These are phyloP conservation scores for Tulasnella sp. DNA, from an alignment of 768 basidiomycete species.

Conservation along the genomic window DNA sequence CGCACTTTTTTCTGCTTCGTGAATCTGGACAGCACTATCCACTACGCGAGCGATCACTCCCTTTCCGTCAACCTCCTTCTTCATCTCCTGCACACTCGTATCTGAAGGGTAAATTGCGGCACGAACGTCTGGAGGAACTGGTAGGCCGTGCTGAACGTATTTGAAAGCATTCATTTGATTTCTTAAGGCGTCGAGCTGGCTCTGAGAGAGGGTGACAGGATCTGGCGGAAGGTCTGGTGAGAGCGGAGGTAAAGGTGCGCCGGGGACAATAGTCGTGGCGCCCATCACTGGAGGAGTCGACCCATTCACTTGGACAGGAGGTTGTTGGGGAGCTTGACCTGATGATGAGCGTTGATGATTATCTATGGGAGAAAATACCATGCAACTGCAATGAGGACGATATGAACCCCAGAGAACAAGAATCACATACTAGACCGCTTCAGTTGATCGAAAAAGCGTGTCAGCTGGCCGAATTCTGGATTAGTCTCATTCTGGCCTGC, in stretches of 20 bases:
- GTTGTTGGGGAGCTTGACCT: slow-evolving; percentile 4
- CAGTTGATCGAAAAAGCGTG: slow-evolving; percentile 3
- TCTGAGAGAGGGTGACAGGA: slow-evolving; percentile 57
- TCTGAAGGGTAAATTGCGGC: slow-evolving; percentile 58
- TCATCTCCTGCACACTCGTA: slow-evolving; percentile 40
- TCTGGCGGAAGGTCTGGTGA: slow-evolving; percentile 49
- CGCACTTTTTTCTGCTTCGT: slow-evolving; percentile 36
- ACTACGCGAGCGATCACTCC: slow-evolving; percentile 42
- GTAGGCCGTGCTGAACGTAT: slow-evolving; percentile 49
- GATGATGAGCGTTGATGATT: background rate
- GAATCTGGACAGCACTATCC: slow-evolving; percentile 63
- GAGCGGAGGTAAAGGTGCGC: slow-evolving; percentile 13
- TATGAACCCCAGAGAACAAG: background rate
- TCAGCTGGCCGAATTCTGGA: slow-evolving; percentile 8
- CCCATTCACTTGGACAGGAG: background rate
- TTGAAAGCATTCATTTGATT: slow-evolving; percentile 79
- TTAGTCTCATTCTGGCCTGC: slow-evolving; percentile 4
- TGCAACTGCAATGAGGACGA: too few relatives aligned
- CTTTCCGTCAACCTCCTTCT: slow-evolving; percentile 38
- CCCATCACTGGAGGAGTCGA: background rate
- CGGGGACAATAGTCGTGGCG: background rate
- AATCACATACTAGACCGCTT: slow-evolving; percentile 5
- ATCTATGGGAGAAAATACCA: background rate
- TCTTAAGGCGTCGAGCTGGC: slow-evolving; percentile 65
- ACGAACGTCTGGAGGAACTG: slow-evolving; percentile 58